Conservation (phyloP, 2,329 filamentous ascomycete genomes). For the Truncatella angustata region DNA sequence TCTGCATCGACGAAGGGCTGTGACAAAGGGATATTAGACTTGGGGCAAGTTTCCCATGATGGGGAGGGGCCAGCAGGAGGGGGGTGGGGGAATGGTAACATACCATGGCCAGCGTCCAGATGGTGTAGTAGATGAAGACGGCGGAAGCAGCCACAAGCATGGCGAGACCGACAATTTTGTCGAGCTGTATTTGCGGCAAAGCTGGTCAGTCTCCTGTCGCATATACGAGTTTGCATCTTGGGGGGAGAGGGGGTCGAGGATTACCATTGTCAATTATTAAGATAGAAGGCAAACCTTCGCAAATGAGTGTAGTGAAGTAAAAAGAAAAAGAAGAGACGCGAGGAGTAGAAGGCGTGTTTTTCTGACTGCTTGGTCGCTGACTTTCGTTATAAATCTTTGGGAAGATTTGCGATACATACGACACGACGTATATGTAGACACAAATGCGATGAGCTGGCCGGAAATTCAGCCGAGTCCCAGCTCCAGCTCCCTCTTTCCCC, state of each 20-base stretch:
- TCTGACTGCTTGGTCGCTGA: no score
- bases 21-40: background rate
- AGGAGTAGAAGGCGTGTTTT: no score
- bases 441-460: conserved; percentile 8
- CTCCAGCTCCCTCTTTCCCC: background rate
- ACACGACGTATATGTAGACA: no score
- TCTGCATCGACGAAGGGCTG: conserved; percentile 96
- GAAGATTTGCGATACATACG: background rate
- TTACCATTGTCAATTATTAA: conserved; percentile 29
- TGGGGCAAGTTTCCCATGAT: background rate
- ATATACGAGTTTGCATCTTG: background rate
- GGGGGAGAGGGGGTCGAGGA: background rate
- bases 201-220: background rate
- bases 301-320: conserved; percentile 11
- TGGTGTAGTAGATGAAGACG: conserved; percentile 82
- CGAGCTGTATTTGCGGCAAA: conserved; percentile 76
- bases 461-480: background rate
- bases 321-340: no score
- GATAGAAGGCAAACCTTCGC: background rate
- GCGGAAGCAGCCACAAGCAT: conserved; percentile 65
- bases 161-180: conserved; percentile 73
- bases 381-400: no score
- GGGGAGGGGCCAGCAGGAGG: conserved; percentile 1
- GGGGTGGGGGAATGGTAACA: conserved; percentile 20
- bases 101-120: conserved; percentile 98